phyloP scores from a whole-genome alignment of 257 asterid species.

The Ajuga chamaepitys region DNA sequence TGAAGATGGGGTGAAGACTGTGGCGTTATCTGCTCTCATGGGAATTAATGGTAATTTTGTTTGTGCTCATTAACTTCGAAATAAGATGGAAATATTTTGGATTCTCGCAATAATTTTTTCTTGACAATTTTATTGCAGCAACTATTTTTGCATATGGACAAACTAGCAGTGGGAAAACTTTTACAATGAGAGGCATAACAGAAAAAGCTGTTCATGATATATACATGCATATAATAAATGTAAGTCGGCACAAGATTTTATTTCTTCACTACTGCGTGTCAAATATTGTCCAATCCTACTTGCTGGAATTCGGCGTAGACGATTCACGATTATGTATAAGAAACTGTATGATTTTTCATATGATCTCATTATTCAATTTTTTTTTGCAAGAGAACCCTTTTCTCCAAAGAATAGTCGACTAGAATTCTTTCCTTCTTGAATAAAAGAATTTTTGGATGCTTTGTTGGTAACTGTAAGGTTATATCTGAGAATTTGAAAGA shows the following conservation, averaged over 20 bases:
- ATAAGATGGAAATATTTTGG: background rate
- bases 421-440: background rate
- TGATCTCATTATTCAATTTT: background rate
- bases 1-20: conserved; percentile 87
- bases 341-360: background rate
- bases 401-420: background rate
- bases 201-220: conserved; percentile 93
- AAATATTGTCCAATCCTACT: background rate
- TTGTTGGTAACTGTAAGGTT: background rate
- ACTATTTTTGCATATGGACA: conserved; percentile 97
- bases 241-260: conserved; percentile 27
- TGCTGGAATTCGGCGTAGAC: background rate
- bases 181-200: conserved; percentile 86
- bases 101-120: conserved; percentile 1
- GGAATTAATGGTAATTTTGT: conserved; percentile 76
- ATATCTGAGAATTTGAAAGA: background rate
- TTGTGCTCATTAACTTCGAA: background rate
- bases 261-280: background rate
- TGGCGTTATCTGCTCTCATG: conserved; percentile 91
- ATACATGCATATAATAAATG: conserved; percentile 75
- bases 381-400: background rate
- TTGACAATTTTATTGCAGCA: conserved; percentile 46
- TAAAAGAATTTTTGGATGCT: conserved; percentile 6
- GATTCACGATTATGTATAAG: background rate
- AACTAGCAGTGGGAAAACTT: conserved; percentile 97